phyloP scores from a whole-genome alignment of 805 yeast genomes.

The Wickerhamomyces tratensis region DNA sequence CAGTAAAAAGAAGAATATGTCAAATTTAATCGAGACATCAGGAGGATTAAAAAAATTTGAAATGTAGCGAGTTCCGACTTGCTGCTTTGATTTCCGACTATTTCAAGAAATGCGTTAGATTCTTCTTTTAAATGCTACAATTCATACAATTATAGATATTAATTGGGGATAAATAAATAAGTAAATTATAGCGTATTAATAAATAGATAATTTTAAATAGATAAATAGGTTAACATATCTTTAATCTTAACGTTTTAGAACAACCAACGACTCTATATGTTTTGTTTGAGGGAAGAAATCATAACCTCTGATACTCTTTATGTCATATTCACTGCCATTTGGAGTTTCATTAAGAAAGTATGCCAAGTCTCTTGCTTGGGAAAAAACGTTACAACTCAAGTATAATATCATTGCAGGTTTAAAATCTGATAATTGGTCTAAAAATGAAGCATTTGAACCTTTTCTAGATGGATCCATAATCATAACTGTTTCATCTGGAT shows the following conservation, averaged over 20 bases:
- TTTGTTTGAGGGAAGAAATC: slow-evolving; percentile 95
- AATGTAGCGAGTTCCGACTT: too few species aligned
- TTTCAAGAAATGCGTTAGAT: too few species aligned
- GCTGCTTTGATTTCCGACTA: too few species aligned
- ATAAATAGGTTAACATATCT: not conserved
- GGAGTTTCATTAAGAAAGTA: slow-evolving; percentile 60
- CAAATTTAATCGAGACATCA: too few species aligned
- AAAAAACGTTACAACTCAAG: slow-evolving; percentile 92
- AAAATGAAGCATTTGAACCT: slow-evolving; percentile 82
- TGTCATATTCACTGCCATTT: slow-evolving; percentile 48
- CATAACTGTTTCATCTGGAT: slow-evolving; percentile 72
- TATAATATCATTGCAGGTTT: slow-evolving; percentile 78
- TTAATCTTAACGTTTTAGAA: slow-evolving; percentile 25
- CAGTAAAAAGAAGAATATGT: too few species aligned
- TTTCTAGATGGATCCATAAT: slow-evolving; percentile 95
- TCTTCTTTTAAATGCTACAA: too few species aligned
- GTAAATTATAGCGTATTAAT: too few species aligned
- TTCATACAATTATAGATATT: too few species aligned
- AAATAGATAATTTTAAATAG: too few species aligned
- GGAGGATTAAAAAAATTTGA: too few species aligned
- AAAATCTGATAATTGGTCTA: slow-evolving; percentile 76
- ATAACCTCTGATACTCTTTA: slow-evolving; percentile 81
- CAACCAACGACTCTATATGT: slow-evolving; percentile 82
- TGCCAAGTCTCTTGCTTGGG: slow-evolving; percentile 92
- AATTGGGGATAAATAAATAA: too few species aligned